Evolutionary conservation across 208 protist genomes (phyloP).

Genomic region (Leishmania braziliensis): DNA sequence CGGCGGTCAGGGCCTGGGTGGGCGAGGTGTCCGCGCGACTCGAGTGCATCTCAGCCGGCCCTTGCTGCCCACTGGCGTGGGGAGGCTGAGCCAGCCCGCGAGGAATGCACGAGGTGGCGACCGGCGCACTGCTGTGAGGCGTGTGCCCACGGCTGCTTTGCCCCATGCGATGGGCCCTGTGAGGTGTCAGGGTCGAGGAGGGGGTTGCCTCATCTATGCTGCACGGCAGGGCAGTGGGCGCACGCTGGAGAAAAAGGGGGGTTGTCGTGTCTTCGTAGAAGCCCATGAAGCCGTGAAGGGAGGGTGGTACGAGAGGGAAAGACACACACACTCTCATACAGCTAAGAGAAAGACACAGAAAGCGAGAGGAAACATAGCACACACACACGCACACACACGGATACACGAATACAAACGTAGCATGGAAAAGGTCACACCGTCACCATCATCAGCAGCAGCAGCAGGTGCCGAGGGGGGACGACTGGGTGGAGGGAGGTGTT

Average conservation of each 20-base stretch:
- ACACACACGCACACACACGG: not conserved
- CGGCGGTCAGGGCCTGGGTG: not conserved
- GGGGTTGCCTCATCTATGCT: not conserved
- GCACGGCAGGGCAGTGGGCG: not conserved
- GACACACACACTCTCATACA: not conserved
- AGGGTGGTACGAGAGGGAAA: not conserved
- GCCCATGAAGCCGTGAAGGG: not conserved
- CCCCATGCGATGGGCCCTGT: not conserved
- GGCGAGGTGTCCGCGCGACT: not conserved
- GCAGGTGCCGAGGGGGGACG: not conserved
- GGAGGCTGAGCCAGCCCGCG: not conserved
- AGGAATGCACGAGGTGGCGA: not conserved
- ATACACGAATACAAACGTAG: not conserved
- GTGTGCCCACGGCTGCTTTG: not conserved
- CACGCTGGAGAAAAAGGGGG: not conserved
- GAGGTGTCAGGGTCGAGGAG: not conserved
- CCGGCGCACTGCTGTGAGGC: not conserved
- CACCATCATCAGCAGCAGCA: not conserved
- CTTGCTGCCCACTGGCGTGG: not conserved
- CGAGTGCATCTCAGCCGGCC: not conserved
- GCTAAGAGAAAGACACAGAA: not conserved
- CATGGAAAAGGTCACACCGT: not conserved
- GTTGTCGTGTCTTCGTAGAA: not conserved
- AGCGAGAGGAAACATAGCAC: not conserved
- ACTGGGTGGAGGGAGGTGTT: not conserved